Evolutionary conservation across 2,329 filamentous ascomycete genomes (phyloP).

Genomic region (Penicillium hordei): DNA sequence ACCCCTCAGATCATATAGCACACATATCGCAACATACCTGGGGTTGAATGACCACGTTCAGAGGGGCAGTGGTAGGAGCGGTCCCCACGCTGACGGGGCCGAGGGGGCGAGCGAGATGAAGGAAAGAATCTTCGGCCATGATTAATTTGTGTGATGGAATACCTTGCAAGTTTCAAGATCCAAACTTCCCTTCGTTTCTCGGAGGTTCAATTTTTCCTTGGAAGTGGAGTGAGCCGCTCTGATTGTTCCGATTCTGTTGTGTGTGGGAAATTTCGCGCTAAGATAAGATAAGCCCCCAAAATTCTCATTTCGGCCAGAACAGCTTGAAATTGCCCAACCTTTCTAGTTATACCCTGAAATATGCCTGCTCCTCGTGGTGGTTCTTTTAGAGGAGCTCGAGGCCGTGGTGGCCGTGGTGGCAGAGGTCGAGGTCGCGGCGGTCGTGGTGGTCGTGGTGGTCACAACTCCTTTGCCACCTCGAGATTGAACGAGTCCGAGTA

Average conservation of each 20-base stretch:
- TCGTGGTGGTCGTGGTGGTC: conserved; percentile 3
- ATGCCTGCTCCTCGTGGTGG: conserved; percentile 35
- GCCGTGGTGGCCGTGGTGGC: conserved; percentile 66
- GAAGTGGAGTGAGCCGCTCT: conserved; percentile 33
- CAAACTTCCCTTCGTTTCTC: conserved; percentile 21
- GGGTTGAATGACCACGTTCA: conserved; percentile 92
- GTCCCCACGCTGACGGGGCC: conserved; percentile 76
- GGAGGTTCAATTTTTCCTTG: conserved; percentile 33
- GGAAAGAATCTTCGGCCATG: conserved; percentile 87
- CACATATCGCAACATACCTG: conserved; percentile 62
- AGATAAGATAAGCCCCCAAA: conserved; percentile 38
- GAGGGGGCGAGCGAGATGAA: conserved; percentile 90
- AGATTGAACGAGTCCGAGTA: conserved; percentile 42
- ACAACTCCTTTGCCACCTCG: conserved; percentile 35
- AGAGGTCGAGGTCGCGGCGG: conserved; percentile 56
- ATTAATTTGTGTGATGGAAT: conserved; percentile 48
- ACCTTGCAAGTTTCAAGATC: conserved; percentile 17
- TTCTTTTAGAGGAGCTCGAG: conserved; percentile 24
- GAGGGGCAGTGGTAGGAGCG: conserved; percentile 82
- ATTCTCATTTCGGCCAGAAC: conserved; percentile 12
- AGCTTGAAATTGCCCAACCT: background rate
- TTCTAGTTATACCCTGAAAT: background rate
- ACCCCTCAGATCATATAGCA: conserved; percentile 6
- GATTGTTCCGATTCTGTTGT: conserved; percentile 36
- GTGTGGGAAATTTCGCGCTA: conserved; percentile 51